Percentiles rank a stretch among this genome's conserved stretches.
Evolutionary conservation across 2,329 filamentous ascomycete genomes (phyloP).

Genomic region (Pseudogymnoascus sp.): DNA sequence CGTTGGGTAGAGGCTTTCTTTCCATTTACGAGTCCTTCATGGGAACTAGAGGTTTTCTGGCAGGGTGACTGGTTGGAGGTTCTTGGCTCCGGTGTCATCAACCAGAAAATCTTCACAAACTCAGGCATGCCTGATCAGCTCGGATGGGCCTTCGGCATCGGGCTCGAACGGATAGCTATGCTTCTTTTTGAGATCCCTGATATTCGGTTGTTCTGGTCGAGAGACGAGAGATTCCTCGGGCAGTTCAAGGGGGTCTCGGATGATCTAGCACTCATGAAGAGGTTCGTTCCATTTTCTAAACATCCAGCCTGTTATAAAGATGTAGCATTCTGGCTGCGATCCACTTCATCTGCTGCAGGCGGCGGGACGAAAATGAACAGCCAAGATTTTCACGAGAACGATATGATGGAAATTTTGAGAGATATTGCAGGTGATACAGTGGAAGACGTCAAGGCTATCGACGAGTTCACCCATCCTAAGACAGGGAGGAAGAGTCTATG

Average conservation of each 20-base stretch:
- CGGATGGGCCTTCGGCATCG: conserved; percentile 93
- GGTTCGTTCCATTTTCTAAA: conserved; percentile 83
- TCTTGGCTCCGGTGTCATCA: conserved; percentile 82
- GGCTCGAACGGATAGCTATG: conserved; percentile 94
- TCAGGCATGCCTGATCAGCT: conserved; percentile 67
- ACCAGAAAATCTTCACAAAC: conserved; percentile 70
- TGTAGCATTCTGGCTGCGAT: conserved; percentile 80
- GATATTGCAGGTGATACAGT: conserved; percentile 72
- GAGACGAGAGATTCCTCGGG: conserved; percentile 71
- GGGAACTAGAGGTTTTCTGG: conserved; percentile 95
- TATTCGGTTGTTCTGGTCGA: conserved; percentile 93
- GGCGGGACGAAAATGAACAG: conserved; percentile 35
- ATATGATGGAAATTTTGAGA: conserved; percentile 92
- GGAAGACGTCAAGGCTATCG: conserved; percentile 77
- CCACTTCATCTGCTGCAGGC: conserved; percentile 37
- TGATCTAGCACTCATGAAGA: conserved; percentile 40
- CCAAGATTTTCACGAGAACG: conserved; percentile 76
- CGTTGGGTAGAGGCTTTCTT: conserved; percentile 98
- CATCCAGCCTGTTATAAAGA: conserved; percentile 85
- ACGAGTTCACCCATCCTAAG: conserved; percentile 83
- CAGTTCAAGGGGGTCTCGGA: conserved; percentile 65
- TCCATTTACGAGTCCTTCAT: conserved; percentile 90
- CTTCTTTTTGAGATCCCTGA: conserved; percentile 92
- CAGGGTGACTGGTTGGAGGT: conserved; percentile 93
- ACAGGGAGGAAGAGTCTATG: conserved; percentile 76